Conservation (phyloP, 2,329 filamentous ascomycete species). For the Mariannaea sp. region DNA sequence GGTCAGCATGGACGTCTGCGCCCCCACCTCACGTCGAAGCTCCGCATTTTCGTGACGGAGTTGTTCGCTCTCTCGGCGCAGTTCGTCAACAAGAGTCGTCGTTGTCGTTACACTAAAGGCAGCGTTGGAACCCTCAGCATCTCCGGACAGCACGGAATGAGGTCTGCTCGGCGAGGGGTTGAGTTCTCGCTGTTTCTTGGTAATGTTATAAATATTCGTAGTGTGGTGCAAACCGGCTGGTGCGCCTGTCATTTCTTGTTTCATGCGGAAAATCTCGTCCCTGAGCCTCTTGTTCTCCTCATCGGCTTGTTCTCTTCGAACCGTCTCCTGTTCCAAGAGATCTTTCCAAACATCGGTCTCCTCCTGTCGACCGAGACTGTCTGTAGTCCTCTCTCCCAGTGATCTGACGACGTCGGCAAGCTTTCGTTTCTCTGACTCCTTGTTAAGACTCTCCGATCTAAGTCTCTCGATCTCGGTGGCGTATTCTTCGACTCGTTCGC, state of each 20-base stretch:
- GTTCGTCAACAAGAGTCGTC: constrained; percentile 76
- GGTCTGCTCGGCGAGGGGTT: constrained; percentile 56
- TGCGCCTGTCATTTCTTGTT: constrained; percentile 57
- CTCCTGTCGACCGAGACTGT: constrained; percentile 59
- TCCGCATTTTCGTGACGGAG: constrained; percentile 92
- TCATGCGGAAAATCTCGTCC: constrained; percentile 80
- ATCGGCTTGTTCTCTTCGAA: constrained; percentile 85
- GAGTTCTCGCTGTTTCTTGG: constrained; percentile 56
- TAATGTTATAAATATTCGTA: constrained; percentile 70
- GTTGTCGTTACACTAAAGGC: constrained; percentile 63
- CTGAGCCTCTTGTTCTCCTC: constrained; percentile 84
- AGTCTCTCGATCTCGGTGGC: constrained; percentile 83
- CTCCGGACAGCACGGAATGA: constrained; percentile 54
- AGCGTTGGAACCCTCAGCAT: constrained; percentile 56
- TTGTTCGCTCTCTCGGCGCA: constrained; percentile 71
- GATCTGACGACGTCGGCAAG: constrained; percentile 77
- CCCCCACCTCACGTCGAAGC: constrained; percentile 86
- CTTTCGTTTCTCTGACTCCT: constrained; percentile 84
- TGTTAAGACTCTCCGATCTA: constrained; percentile 74
- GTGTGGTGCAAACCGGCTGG: constrained; percentile 56
- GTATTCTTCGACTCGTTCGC: constrained; percentile 85
- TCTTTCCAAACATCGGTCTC: constrained; percentile 92
- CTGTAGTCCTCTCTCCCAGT: constrained; percentile 56
- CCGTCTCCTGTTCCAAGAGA: constrained; percentile 88
- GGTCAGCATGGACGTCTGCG: constrained; percentile 96